A percentile compares a stretch with the other conserved stretches of the same genome.
Evolutionary conservation across 768 basidiomycete species (phyloP).

Genomic region (Plicaturopsis crispa): DNA sequence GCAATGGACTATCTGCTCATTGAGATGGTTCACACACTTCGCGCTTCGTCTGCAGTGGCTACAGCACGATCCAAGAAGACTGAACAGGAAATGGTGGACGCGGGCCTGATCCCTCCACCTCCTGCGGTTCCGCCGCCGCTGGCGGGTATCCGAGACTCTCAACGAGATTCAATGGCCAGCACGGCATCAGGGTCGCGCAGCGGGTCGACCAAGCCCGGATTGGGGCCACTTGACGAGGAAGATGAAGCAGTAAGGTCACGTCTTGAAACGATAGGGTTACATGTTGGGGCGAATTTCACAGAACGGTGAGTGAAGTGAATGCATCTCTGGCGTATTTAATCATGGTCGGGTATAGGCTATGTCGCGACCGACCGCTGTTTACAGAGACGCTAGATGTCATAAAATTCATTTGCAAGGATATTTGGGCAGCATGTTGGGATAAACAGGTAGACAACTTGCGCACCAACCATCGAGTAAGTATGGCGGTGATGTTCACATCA

Average conservation of each 20-base stretch:
- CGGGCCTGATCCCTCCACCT: constrained; percentile 59
- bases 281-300: constrained; percentile 80
- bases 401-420: constrained; percentile 94
- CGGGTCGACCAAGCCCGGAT: constrained; percentile 3
- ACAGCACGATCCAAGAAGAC: constrained; percentile 55
- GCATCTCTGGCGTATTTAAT: neutral
- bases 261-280: constrained; percentile 77
- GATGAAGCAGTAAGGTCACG: constrained; percentile 64
- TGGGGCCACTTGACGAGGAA: constrained; percentile 57
- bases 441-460: constrained; percentile 94
- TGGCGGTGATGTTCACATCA: neutral
- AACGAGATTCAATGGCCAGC: constrained; percentile 29
- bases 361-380: constrained; percentile 68
- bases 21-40: constrained; percentile 68
- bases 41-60: constrained; percentile 68
- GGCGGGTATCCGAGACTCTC: constrained; percentile 24
- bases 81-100: constrained; percentile 74
- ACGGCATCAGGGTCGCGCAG: constrained; percentile 14
- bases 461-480: constrained; percentile 83
- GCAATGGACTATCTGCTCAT: constrained; percentile 85
- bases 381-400: constrained; percentile 82
- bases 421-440: constrained; percentile 90
- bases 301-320: constrained; percentile 56
- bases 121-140: constrained; percentile 29
- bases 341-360: constrained; percentile 41